Evolutionary conservation across 75 land plant genomes (phyloP).

Genomic region (Selaginella moellendorffii): DNA sequence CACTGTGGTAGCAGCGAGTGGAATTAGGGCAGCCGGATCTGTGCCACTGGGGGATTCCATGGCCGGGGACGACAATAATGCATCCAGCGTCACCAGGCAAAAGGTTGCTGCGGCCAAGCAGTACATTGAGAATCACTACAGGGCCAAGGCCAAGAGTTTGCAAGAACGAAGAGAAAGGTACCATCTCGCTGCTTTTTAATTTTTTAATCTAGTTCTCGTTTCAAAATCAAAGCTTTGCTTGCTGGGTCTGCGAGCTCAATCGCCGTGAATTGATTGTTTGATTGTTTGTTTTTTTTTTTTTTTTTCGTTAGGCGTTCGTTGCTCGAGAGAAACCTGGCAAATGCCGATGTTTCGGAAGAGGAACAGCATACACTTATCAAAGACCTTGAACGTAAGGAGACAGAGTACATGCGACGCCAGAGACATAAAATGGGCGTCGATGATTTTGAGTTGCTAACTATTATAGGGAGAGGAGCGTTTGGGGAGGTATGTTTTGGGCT

Average conservation of each 20-base stretch:
- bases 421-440: conserved; percentile 74
- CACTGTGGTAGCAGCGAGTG: neutral
- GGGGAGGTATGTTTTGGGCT: conserved; percentile 42
- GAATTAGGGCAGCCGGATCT: conserved; percentile 11
- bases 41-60: conserved; percentile 2
- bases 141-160: conserved; percentile 57
- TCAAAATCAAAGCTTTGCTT: neutral
- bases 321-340: conserved; percentile 46
- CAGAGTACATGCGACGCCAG: conserved; percentile 70
- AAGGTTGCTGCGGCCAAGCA: conserved; percentile 74
- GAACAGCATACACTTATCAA: conserved; percentile 53
- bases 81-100: conserved; percentile 50
- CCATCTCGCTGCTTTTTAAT: too few species aligned
- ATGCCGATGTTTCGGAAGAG: conserved; percentile 55
- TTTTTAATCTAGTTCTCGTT: conserved; percentile 2
- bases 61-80: conserved; percentile 30
- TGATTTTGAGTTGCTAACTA: conserved; percentile 68
- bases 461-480: conserved; percentile 79
- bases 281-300: too few species aligned
- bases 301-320: conserved; percentile 35
- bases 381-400: conserved; percentile 62
- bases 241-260: neutral
- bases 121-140: conserved; percentile 68
- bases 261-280: neutral
- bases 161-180: conserved; percentile 70